Evolutionary conservation across 108 stramenopile genomes (phyloP).

Genomic region (Fragilaria crotonensis): DNA sequence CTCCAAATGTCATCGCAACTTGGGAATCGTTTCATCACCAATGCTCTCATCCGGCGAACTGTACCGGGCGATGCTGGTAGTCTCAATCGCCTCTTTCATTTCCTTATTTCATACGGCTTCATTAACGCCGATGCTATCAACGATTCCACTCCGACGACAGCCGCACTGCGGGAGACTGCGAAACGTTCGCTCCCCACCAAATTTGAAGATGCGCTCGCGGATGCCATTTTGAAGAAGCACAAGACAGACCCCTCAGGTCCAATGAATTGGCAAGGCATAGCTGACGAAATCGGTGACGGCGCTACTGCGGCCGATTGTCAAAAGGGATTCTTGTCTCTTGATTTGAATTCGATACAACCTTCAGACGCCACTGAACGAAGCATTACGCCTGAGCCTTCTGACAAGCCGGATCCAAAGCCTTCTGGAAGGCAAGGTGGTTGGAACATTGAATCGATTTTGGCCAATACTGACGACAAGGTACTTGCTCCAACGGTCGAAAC

Average conservation of each 20-base stretch:
- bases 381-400: neutral
- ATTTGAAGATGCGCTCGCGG: slow-evolving; percentile 11
- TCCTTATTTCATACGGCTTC: slow-evolving; percentile 53
- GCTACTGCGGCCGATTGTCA: slow-evolving; percentile 58
- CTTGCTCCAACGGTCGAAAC: slow-evolving; percentile 29
- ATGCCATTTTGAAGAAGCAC: slow-evolving; percentile 31
- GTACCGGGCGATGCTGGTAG: slow-evolving; percentile 79
- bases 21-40: slow-evolving; percentile 52
- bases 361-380: neutral
- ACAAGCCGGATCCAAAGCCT: neutral
- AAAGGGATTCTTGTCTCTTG: slow-evolving; percentile 43
- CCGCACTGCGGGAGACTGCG: slow-evolving; percentile 34
- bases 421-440: neutral
- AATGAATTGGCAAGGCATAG: slow-evolving; percentile 68
- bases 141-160: slow-evolving; percentile 69
- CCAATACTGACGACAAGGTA: slow-evolving; percentile 21
- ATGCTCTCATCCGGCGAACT: slow-evolving; percentile 53
- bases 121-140: slow-evolving; percentile 65
- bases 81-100: slow-evolving; percentile 55
- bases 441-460: neutral
- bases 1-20: slow-evolving; percentile 46
- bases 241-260: slow-evolving; percentile 5
- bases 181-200: slow-evolving; percentile 14
- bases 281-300: slow-evolving; percentile 42
- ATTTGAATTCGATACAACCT: neutral